Evolutionary conservation across 1,284 basidiomycete genomes (phyloP).

Genomic region (Apiotrichum brassicae): DNA sequence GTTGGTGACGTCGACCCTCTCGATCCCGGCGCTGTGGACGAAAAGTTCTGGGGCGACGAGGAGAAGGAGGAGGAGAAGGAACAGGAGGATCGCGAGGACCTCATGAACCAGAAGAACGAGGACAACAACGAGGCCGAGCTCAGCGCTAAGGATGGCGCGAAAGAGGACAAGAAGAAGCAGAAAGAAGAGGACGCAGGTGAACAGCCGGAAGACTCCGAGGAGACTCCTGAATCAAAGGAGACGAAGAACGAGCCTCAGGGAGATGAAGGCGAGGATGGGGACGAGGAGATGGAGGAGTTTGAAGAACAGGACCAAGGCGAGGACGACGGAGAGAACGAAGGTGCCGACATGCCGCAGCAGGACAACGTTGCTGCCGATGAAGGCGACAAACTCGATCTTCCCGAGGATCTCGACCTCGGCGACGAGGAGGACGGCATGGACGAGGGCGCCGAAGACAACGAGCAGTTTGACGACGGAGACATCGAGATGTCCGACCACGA

Average conservation of each 20-base stretch:
- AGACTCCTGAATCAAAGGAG: slow-evolving; percentile 13
- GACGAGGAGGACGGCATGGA: slow-evolving; percentile 49
- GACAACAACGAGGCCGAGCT: slow-evolving; percentile 58
- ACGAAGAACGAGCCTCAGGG: slow-evolving; percentile 35
- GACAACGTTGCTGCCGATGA: slow-evolving; percentile 62
- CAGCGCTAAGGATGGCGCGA: slow-evolving; percentile 62
- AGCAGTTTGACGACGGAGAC: slow-evolving; percentile 17
- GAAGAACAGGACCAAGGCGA: slow-evolving; percentile 46
- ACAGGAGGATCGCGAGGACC: slow-evolving; percentile 39
- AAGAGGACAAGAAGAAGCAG: slow-evolving; percentile 38
- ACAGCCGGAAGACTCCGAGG: slow-evolving; percentile 26
- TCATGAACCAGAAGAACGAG: slow-evolving; percentile 45
- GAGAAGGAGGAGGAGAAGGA: slow-evolving; percentile 47
- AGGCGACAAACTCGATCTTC: slow-evolving; percentile 71
- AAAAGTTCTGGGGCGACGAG: slow-evolving; percentile 95
- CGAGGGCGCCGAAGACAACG: slow-evolving; percentile 34
- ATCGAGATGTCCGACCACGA: slow-evolving; percentile 25
- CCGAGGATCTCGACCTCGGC: slow-evolving; percentile 69
- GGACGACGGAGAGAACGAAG: slow-evolving; percentile 43
- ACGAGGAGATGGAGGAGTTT: slow-evolving; percentile 24
- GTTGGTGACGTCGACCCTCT: slow-evolving; percentile 75
- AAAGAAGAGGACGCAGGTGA: slow-evolving; percentile 43
- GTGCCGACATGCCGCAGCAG: slow-evolving; percentile 47
- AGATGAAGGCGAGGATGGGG: slow-evolving; percentile 27
- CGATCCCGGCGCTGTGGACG: slow-evolving; percentile 85